These are phyloP conservation scores for Paramecium primaurelia DNA, from an alignment of 73 alveolate species.

Conservation along the genomic window DNA sequence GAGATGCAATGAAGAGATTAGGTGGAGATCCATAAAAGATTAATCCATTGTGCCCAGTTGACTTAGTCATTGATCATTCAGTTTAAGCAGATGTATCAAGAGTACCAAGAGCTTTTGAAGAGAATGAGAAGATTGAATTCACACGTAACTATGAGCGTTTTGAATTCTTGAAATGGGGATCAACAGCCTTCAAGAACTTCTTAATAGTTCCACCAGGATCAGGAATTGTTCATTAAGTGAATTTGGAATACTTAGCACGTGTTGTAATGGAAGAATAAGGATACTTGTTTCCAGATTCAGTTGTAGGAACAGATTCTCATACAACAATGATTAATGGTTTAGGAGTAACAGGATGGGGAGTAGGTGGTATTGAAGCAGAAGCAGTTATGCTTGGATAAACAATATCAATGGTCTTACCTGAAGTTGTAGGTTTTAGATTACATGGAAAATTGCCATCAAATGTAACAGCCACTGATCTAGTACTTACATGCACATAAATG, in stretches of 20 bases:
- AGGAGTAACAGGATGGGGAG: constrained; percentile 94
- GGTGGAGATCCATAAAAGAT: constrained; percentile 78
- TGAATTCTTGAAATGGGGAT: constrained; percentile 92
- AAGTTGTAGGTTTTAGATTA: constrained; percentile 85
- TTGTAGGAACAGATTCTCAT: constrained; percentile 91
- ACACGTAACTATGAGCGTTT: constrained; percentile 82
- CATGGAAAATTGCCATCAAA: constrained; percentile 73
- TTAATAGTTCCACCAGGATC: constrained; percentile 90
- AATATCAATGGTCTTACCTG: constrained; percentile 88
- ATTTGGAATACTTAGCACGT: constrained; percentile 88
- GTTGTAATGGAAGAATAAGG: constrained; percentile 78
- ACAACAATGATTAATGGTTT: constrained; percentile 93
- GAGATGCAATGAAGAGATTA: constrained; percentile 88
- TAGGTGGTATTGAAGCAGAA: constrained; percentile 94
- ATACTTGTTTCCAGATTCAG: constrained; percentile 76
- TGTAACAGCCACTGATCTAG: constrained; percentile 89
- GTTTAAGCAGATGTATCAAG: constrained; percentile 85
- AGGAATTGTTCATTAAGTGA: constrained; percentile 78
- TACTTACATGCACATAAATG: constrained; percentile 74
- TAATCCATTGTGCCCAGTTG: constrained; percentile 92
- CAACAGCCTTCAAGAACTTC: constrained; percentile 83
- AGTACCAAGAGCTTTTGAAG: constrained; percentile 72
- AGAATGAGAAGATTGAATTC: constrained; percentile 82
- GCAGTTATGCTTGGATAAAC: constrained; percentile 91
- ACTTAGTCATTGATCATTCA: constrained; percentile 87